These are phyloP conservation scores for Penstemon newberryi DNA, from an alignment of 257 asterid species.

Conservation along the genomic window DNA sequence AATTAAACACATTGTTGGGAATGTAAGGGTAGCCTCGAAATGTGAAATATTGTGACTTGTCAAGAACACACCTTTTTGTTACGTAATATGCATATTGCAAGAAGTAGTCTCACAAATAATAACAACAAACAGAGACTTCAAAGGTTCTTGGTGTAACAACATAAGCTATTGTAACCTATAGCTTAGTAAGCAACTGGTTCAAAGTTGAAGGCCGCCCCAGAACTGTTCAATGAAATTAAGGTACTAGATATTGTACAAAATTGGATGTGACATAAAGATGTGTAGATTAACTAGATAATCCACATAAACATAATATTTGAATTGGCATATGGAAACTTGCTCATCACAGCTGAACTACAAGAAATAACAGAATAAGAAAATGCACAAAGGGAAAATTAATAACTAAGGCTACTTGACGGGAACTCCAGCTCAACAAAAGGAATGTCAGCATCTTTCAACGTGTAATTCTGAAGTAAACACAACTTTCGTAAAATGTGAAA, in stretches of 20 bases:
- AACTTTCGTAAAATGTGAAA: background rate
- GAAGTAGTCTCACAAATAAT: background rate
- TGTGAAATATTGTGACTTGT: slow-evolving; percentile 6
- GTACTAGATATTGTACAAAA: background rate
- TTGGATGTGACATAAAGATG: background rate
- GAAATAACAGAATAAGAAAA: background rate
- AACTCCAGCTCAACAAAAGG: background rate
- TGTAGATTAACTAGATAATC: background rate
- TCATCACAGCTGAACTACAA: slow-evolving; percentile 3
- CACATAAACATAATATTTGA: background rate
- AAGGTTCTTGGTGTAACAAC: background rate
- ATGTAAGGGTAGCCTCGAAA: background rate
- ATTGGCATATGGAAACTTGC: background rate
- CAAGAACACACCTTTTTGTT: too few relatives aligned
- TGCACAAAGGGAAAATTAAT: background rate
- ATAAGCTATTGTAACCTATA: slow-evolving; percentile 1
- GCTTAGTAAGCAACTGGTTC: background rate
- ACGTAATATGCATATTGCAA: background rate
- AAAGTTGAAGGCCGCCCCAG: background rate
- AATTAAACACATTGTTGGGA: background rate
- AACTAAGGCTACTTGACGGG: background rate
- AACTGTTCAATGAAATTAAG: background rate
- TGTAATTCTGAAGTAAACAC: slow-evolving; percentile 26
- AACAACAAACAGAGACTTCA: slow-evolving; percentile 7
- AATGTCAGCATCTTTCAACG: slow-evolving; percentile 9